Evolutionary conservation across 805 yeast species (phyloP).

Genomic region (Suhomyces sp.): DNA sequence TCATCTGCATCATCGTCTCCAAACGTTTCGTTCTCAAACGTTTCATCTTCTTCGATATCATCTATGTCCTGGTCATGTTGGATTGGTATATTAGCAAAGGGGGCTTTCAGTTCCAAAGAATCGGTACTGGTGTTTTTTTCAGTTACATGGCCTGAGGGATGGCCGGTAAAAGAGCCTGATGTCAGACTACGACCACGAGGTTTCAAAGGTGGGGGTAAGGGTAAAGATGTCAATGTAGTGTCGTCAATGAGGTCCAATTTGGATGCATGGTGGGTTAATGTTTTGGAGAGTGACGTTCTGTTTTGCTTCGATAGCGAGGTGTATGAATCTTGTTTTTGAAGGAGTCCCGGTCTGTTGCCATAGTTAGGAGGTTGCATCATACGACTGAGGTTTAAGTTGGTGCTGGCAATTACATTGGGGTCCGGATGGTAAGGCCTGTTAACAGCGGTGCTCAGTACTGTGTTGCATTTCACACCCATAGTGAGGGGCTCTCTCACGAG

Average conservation of each 20-base stretch:
- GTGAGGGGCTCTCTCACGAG: no score
- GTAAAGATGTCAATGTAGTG: constrained; percentile 49
- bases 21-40: constrained; percentile 6
- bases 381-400: constrained; percentile 13
- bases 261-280: constrained; percentile 35
- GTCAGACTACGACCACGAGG: constrained; percentile 12
- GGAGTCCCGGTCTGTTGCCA: neutral
- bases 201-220: constrained; percentile 50
- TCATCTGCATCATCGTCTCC: constrained; percentile 14
- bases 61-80: neutral
- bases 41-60: constrained; percentile 9
- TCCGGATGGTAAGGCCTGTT: constrained; percentile 9
- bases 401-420: constrained; percentile 12
- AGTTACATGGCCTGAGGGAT: neutral
- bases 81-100: constrained; percentile 1
- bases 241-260: constrained; percentile 49
- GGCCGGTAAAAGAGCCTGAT: constrained; percentile 4
- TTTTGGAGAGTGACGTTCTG: constrained; percentile 2
- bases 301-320: constrained; percentile 2
- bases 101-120: constrained; percentile 1
- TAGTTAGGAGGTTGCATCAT: neutral
- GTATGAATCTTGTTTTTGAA: constrained; percentile 5
- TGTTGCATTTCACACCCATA: no score
- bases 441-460: no score
- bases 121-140: neutral